Evolutionary conservation across 768 basidiomycete species (phyloP).

Genomic region (Filobasidium floriforme): DNA sequence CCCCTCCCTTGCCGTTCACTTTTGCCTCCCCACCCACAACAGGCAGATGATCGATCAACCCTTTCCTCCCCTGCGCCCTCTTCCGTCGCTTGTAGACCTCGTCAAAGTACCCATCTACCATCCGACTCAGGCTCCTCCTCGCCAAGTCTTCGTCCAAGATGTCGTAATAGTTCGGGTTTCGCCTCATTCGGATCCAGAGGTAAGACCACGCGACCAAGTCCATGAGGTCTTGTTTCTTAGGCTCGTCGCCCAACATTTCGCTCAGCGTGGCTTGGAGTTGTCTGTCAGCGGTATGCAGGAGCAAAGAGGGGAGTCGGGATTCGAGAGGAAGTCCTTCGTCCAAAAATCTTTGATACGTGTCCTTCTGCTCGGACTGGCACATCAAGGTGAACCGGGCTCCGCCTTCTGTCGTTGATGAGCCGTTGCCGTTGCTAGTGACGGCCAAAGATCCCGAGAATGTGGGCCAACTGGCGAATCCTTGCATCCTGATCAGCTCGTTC

Average conservation of each 20-base stretch:
- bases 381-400: slow-evolving; percentile 61
- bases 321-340: slow-evolving; percentile 84
- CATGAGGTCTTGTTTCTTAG: slow-evolving; percentile 60
- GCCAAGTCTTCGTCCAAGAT: slow-evolving; percentile 46
- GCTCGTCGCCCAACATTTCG: slow-evolving; percentile 41
- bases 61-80: not conserved
- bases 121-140: slow-evolving; percentile 59
- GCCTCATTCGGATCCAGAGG: slow-evolving; percentile 60
- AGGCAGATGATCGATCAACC: not conserved
- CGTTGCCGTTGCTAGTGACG: slow-evolving; percentile 31
- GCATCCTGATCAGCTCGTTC: slow-evolving; percentile 82
- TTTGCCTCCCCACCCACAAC: not conserved
- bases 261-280: slow-evolving; percentile 20
- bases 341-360: slow-evolving; percentile 73
- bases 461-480: slow-evolving; percentile 69
- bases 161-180: slow-evolving; percentile 82
- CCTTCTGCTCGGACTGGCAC: slow-evolving; percentile 77
- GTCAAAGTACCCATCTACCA: slow-evolving; percentile 54
- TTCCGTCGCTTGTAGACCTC: slow-evolving; percentile 2
- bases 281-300: slow-evolving; percentile 46
- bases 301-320: slow-evolving; percentile 54
- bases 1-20: not conserved
- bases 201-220: slow-evolving; percentile 76
- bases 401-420: slow-evolving; percentile 22
- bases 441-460: slow-evolving; percentile 34